Percentiles rank a stretch among this genome's conserved stretches.
Evolutionary conservation across 2,329 filamentous ascomycete genomes (phyloP).

Genomic region (Biscogniauxia mediterranea): DNA sequence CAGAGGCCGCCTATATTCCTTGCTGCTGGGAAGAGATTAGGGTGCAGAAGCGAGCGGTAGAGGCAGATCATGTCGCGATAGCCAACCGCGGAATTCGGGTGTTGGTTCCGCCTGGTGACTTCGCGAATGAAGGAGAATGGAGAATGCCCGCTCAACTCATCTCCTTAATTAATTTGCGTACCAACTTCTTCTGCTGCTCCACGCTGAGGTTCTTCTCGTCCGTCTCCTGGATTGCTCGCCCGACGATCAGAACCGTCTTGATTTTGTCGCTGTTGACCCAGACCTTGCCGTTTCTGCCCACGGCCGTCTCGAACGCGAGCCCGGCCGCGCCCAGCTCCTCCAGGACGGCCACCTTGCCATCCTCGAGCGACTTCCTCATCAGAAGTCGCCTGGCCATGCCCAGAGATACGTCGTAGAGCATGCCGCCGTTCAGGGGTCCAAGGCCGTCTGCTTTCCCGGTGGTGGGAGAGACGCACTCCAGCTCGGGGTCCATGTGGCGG

Average conservation of each 20-base stretch:
- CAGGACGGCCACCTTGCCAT: constrained; percentile 68
- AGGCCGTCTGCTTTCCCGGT: constrained; percentile 89
- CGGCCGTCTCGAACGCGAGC: constrained; percentile 86
- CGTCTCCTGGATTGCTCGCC: constrained; percentile 73
- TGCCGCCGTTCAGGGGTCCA: constrained; percentile 79
- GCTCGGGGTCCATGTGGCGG: constrained; percentile 81
- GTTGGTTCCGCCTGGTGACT: neutral
- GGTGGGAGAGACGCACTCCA: constrained; percentile 82
- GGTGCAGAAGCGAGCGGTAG: neutral
- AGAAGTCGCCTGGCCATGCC: constrained; percentile 81
- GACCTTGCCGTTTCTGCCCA: constrained; percentile 86
- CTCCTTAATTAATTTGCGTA: constrained; percentile 63
- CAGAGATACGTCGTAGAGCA: constrained; percentile 78
- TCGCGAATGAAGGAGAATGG: neutral
- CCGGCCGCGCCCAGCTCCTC: constrained; percentile 76
- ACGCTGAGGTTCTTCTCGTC: constrained; percentile 65
- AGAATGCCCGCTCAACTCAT: constrained; percentile 39
- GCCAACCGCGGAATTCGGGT: neutral
- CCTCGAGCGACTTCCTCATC: constrained; percentile 58
- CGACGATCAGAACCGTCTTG: constrained; percentile 73
- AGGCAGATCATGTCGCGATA: neutral
- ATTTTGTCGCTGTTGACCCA: constrained; percentile 83
- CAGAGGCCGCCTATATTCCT: neutral
- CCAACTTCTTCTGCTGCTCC: constrained; percentile 69
- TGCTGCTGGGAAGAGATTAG: neutral